Conservation (phyloP, 2,329 filamentous ascomycete genomes). For the Aspergillus sp. region DNA sequence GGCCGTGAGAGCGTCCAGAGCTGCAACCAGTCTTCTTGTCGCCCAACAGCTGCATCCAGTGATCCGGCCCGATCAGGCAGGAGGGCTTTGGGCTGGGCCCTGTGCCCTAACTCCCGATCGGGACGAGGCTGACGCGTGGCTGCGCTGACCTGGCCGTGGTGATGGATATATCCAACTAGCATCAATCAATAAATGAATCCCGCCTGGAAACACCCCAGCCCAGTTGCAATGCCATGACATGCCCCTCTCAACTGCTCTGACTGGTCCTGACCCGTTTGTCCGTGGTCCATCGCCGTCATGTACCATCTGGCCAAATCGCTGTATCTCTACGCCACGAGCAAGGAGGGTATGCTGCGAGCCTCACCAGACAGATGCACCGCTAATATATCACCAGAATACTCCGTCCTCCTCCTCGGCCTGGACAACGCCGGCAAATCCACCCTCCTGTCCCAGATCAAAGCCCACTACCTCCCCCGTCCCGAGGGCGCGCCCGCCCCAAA, state of each 20-base stretch:
- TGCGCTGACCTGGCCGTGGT: too few species aligned
- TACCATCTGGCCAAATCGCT: conserved; percentile 93
- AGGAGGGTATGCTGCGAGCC: conserved; percentile 59
- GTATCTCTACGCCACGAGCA: conserved; percentile 91
- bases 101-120: conserved; percentile 20
- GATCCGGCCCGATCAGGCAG: conserved; percentile 5
- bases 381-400: conserved; percentile 61
- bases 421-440: conserved; percentile 99
- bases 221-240: conserved; percentile 15
- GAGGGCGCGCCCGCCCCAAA: conserved; percentile 41
- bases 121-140: conserved; percentile 16
- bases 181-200: too few species aligned
- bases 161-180: too few species aligned
- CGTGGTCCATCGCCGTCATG: conserved; percentile 46
- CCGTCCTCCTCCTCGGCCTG: conserved; percentile 88
- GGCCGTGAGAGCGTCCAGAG: too few species aligned
- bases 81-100: conserved; percentile 15
- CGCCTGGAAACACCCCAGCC: too few species aligned
- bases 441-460: conserved; percentile 92
- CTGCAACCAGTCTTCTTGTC: too few species aligned
- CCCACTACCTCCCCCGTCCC: conserved; percentile 53
- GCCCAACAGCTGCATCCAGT: too few species aligned
- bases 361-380: neutral
- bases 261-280: conserved; percentile 10
- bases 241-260: conserved; percentile 3